These are phyloP conservation scores for Allomyces arbusculus DNA, from an alignment of 192 early-diverging fungal genomes.

Conservation along the genomic window DNA sequence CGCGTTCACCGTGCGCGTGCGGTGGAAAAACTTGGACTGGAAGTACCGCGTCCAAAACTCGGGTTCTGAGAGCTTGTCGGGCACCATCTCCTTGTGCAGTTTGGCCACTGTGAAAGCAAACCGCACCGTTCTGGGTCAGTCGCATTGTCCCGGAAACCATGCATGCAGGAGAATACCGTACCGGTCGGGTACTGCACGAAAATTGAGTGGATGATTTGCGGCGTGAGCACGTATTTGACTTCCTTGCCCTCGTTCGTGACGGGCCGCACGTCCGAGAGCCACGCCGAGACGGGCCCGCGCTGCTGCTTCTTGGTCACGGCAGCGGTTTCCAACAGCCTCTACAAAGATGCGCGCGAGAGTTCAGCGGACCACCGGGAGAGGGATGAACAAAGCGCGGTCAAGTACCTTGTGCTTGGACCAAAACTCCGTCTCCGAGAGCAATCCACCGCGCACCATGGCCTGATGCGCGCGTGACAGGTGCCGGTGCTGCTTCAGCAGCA, in stretches of 20 bases:
- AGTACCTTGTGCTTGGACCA: too few relatives aligned
- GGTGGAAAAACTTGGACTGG: slow-evolving; percentile 20
- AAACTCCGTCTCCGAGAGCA: too few relatives aligned
- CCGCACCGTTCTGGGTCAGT: background rate
- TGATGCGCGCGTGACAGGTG: too few relatives aligned
- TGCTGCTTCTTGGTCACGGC: too few relatives aligned
- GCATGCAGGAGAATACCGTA: background rate
- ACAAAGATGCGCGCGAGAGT: too few relatives aligned
- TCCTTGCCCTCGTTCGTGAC: slow-evolving; percentile 7
- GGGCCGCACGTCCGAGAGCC: too few relatives aligned
- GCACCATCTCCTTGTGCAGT: slow-evolving; percentile 18
- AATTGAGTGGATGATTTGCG: slow-evolving; percentile 29
- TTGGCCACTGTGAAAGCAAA: background rate
- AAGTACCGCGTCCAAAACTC: slow-evolving; percentile 27
- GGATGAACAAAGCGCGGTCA: too few relatives aligned
- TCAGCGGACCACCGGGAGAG: too few relatives aligned
- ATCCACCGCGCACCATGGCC: too few relatives aligned
- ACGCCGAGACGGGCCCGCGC: too few relatives aligned
- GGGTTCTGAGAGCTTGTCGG: slow-evolving; percentile 18
- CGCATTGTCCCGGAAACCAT: slow-evolving; percentile 7
- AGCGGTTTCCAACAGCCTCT: too few relatives aligned
- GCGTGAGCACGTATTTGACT: slow-evolving; percentile 18
- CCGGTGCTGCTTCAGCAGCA: too few relatives aligned
- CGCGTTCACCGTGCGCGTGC: slow-evolving; percentile 3
- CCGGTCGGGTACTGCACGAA: slow-evolving; percentile 25